Evolutionary conservation across 768 basidiomycete genomes (phyloP).

Genomic region (Russula lepida): DNA sequence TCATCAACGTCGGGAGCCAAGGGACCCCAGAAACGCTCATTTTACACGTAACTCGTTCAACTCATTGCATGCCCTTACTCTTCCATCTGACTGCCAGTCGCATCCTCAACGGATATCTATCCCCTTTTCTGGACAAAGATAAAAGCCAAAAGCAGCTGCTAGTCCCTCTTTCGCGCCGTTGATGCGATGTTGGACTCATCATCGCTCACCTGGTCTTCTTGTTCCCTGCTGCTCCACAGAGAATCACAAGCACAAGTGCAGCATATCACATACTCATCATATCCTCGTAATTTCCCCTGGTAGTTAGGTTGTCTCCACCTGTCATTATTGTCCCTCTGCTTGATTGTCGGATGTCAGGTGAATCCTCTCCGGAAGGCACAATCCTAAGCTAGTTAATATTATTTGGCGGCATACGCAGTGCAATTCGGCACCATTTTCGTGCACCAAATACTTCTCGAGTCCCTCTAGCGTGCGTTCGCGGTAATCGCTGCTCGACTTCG

Average conservation of each 20-base stretch:
- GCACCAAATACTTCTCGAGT: neutral
- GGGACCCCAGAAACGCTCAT: constrained; percentile 1
- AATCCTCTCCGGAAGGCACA: too few species aligned
- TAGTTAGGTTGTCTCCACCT: neutral
- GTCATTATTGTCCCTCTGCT: neutral
- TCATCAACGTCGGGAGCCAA: neutral
- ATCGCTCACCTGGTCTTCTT: neutral
- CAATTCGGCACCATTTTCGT: neutral
- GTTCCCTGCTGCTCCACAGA: neutral
- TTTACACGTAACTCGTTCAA: neutral
- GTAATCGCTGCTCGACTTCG: neutral
- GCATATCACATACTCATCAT: neutral
- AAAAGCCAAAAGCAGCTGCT: neutral
- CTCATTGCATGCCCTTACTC: too few species aligned
- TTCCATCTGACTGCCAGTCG: neutral
- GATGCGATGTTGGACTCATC: neutral
- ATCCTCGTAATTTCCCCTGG: neutral
- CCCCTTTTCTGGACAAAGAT: neutral
- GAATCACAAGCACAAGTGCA: neutral
- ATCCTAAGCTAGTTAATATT: too few species aligned
- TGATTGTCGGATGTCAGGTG: too few species aligned
- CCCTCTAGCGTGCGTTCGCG: neutral
- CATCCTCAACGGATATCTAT: neutral
- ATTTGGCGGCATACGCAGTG: too few species aligned
- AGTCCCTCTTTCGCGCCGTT: neutral